A percentile compares a stretch with the other conserved stretches of the same genome.
These are phyloP conservation scores for Pisolithus marmoratus DNA, from an alignment of 768 basidiomycete genomes.

Conservation along the genomic window DNA sequence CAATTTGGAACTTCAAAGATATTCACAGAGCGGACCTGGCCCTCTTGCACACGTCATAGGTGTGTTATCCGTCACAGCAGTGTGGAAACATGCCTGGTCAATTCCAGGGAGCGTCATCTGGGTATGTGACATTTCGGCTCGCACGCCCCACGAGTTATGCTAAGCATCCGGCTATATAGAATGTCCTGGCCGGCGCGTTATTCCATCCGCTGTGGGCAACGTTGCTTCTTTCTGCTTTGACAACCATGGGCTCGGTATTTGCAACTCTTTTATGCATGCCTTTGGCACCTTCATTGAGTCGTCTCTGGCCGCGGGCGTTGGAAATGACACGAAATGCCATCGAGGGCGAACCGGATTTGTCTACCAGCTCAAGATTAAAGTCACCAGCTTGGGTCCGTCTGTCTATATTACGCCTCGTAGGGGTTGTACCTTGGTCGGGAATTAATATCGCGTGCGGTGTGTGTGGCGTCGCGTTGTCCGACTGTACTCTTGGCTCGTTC, in stretches of 20 bases:
- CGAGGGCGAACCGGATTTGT: constrained; percentile 54
- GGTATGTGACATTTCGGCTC: constrained; percentile 40
- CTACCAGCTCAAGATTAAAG: constrained; percentile 30
- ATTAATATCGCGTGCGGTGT: constrained; percentile 97
- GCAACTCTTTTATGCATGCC: constrained; percentile 80
- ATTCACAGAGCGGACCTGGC: constrained; percentile 62
- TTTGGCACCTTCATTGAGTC: constrained; percentile 75
- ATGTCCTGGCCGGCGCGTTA: constrained; percentile 83
- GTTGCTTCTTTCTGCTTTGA: constrained; percentile 74
- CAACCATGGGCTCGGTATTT: constrained; percentile 79
- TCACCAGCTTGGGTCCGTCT: constrained; percentile 74
- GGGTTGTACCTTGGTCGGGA: constrained; percentile 94
- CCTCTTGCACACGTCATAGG: constrained; percentile 73
- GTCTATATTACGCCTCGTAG: constrained; percentile 82
- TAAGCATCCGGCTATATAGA: constrained; percentile 41
- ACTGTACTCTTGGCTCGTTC: constrained; percentile 78
- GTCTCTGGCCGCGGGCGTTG: constrained; percentile 77
- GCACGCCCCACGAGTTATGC: background rate
- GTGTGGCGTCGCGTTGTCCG: constrained; percentile 68
- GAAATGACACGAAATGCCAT: constrained; percentile 80
- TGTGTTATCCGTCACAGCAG: constrained; percentile 76
- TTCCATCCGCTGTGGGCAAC: constrained; percentile 82
- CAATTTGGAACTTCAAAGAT: constrained; percentile 69
- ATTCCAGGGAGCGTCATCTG: constrained; percentile 91
- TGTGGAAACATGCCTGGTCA: constrained; percentile 98